Percentiles rank a stretch among this genome's conserved stretches.
These are phyloP conservation scores for Rauvolfia tetraphylla DNA, from an alignment of 257 asterid genomes.

Conservation along the genomic window DNA sequence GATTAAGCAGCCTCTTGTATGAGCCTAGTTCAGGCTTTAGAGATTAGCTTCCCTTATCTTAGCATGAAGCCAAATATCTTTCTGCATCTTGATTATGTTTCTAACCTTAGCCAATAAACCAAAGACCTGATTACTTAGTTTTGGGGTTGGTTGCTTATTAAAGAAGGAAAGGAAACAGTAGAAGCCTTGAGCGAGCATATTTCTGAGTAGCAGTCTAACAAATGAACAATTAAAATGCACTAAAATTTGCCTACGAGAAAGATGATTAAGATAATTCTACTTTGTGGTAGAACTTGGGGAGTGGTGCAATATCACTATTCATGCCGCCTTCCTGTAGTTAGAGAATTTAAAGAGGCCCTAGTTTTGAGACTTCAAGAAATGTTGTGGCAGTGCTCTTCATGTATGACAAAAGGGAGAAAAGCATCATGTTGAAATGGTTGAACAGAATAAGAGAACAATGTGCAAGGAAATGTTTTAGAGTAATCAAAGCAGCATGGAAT, in stretches of 20 bases:
- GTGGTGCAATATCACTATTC: no score
- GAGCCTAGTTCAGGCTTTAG: not conserved
- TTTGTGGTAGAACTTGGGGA: not conserved
- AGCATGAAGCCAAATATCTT: no score
- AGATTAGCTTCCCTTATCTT: no score
- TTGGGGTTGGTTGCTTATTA: no score
- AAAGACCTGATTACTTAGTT: not conserved
- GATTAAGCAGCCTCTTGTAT: no score
- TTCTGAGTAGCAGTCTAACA: not conserved
- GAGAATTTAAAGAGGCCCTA: not conserved
- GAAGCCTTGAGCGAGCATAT: not conserved
- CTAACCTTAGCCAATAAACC: no score
- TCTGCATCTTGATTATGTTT: no score
- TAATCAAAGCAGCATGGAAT: not conserved
- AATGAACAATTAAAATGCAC: no score
- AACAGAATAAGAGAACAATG: no score
- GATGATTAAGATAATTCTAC: not conserved
- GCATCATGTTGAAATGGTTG: not conserved
- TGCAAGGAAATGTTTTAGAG: no score
- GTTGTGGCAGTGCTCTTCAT: not conserved
- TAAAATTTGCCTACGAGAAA: not conserved
- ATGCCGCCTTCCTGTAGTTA: not conserved
- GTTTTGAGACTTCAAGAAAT: not conserved
- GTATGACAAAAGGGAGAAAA: no score
- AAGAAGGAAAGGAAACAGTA: not conserved